Conservation (phyloP, 139 green algal species). For the Auxenochlorella pyrenoidosa region DNA sequence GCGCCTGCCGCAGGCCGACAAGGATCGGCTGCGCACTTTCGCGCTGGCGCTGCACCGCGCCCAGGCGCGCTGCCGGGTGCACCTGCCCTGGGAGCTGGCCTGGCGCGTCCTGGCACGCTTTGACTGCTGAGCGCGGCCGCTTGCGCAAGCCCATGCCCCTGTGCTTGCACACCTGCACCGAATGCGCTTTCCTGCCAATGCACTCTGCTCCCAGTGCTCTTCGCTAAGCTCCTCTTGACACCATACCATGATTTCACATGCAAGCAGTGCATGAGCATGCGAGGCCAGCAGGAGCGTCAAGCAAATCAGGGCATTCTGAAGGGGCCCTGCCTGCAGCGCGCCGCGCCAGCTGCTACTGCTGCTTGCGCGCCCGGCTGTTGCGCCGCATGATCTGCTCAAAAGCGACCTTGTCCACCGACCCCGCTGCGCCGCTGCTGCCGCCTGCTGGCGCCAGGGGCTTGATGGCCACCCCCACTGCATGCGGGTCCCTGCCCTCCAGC, state of each 20-base stretch:
- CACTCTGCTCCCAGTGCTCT: too few species aligned
- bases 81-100: neutral
- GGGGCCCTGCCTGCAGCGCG: neutral
- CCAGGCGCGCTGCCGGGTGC: neutral
- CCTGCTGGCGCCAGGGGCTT: constrained; percentile 38
- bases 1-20: neutral
- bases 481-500: constrained; percentile 56
- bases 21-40: neutral
- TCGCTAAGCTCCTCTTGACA: too few species aligned
- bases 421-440: neutral
- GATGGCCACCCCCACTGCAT: constrained; percentile 66
- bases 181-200: too few species aligned
- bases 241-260: too few species aligned
- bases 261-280: too few species aligned
- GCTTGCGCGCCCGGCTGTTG: neutral
- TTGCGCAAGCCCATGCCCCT: too few species aligned
- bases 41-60: neutral
- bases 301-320: too few species aligned
- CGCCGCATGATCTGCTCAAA: constrained; percentile 49
- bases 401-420: constrained; percentile 36
- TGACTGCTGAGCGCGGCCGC: too few species aligned
- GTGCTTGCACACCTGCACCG: too few species aligned
- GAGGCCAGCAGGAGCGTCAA: too few species aligned
- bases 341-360: constrained; percentile 3
- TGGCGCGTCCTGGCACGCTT: too few species aligned